A percentile compares a stretch with the other conserved stretches of the same genome.
phyloP scores from a whole-genome alignment of 1,139 yeast species.

The Kluyveromyces sp. region DNA sequence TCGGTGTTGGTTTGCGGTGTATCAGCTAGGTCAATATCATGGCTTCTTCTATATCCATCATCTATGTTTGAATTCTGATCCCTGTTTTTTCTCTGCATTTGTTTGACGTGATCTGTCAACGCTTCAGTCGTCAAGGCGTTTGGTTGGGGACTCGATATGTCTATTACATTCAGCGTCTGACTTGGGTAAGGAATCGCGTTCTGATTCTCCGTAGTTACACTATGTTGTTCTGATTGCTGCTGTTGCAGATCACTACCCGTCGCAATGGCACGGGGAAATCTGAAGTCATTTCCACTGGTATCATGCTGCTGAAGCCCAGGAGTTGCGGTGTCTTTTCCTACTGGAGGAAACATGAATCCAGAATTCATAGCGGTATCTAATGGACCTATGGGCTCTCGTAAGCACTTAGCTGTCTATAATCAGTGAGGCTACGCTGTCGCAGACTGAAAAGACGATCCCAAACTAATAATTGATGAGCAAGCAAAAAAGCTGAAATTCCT shows the following conservation, averaged over 20 bases:
- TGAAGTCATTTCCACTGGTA: conserved; percentile 8
- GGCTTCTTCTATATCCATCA: background rate
- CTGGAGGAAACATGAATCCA: conserved; percentile 19
- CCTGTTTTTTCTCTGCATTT: background rate
- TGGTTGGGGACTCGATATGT: background rate
- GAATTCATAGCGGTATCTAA: conserved; percentile 14
- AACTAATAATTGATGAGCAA: background rate
- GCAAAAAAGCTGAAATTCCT: background rate
- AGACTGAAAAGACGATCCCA: background rate
- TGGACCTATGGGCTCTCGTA: background rate
- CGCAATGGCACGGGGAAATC: conserved; percentile 9
- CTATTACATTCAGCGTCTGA: conserved; percentile 2
- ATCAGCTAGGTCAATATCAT: too few species aligned
- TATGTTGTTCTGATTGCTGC: background rate
- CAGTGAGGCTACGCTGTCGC: background rate
- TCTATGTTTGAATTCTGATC: background rate
- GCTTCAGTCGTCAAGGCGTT: too few species aligned
- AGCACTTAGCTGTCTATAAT: background rate
- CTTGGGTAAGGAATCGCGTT: background rate
- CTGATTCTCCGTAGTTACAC: background rate
- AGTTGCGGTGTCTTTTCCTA: conserved; percentile 1
- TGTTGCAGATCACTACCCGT: background rate
- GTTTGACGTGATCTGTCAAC: background rate
- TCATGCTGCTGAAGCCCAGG: background rate
- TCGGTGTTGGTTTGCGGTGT: background rate